These are phyloP conservation scores for Amphichorda felina DNA, from an alignment of 2,329 filamentous ascomycete species.

Conservation along the genomic window DNA sequence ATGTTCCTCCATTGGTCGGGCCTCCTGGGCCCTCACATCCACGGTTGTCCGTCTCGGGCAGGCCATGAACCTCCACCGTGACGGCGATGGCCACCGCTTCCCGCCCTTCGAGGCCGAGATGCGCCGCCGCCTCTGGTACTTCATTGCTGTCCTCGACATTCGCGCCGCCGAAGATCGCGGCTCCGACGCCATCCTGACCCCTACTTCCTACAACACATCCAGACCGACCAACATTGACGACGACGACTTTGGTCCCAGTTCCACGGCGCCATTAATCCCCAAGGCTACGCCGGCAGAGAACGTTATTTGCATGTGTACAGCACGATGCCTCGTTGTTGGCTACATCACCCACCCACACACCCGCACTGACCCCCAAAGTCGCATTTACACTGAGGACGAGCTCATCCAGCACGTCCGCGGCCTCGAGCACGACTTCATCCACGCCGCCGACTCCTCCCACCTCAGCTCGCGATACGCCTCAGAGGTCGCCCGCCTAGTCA, in stretches of 20 bases:
- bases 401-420: conserved; percentile 24
- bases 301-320: conserved; percentile 26
- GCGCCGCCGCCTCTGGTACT: conserved; percentile 49
- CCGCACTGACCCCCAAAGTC: conserved; percentile 6
- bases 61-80: conserved; percentile 27
- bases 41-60: conserved; percentile 31
- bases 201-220: conserved; percentile 30
- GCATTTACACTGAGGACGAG: conserved; percentile 22
- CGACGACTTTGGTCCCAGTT: conserved; percentile 30
- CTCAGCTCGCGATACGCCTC: conserved; percentile 24
- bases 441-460: conserved; percentile 18
- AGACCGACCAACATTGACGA: conserved; percentile 43
- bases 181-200: conserved; percentile 27
- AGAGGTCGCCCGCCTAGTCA: conserved; percentile 26
- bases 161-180: conserved; percentile 43
- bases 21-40: conserved; percentile 28
- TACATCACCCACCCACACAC: conserved; percentile 22
- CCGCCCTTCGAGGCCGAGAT: conserved; percentile 45
- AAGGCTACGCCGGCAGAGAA: conserved; percentile 23
- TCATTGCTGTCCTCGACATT: conserved; percentile 49
- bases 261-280: conserved; percentile 17
- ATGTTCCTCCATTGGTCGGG: conserved; percentile 20
- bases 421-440: conserved; percentile 26
- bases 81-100: conserved; percentile 22
- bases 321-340: conserved; percentile 27